Conservation (phyloP, 192 early-diverging fungal genomes). For the Coemansia sp. region DNA sequence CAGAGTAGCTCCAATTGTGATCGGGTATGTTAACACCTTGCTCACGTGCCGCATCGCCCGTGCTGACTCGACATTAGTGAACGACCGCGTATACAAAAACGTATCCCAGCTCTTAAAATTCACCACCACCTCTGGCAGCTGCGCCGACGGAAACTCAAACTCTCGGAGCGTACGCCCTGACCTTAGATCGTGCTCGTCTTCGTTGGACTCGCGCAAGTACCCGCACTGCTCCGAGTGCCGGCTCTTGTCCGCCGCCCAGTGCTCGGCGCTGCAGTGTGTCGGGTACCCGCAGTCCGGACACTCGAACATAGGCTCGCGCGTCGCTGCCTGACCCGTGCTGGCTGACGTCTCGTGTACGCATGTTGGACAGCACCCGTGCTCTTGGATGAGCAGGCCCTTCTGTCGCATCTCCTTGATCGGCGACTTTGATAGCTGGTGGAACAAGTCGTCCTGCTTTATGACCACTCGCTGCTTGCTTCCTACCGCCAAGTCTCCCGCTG, state of each 20-base stretch:
- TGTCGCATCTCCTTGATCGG: constrained; percentile 69
- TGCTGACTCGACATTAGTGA: constrained; percentile 68
- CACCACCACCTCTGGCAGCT: constrained; percentile 72
- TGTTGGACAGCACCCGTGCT: constrained; percentile 68
- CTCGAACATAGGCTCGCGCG: constrained; percentile 61
- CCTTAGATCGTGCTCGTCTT: constrained; percentile 79
- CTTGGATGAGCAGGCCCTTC: constrained; percentile 62
- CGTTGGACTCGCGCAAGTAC: constrained; percentile 67
- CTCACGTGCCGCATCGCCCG: constrained; percentile 78
- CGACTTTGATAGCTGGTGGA: constrained; percentile 70
- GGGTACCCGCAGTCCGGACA: constrained; percentile 81
- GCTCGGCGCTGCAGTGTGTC: constrained; percentile 72
- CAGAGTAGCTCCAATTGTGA: constrained; percentile 72
- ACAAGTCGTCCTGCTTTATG: constrained; percentile 60
- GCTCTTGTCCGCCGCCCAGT: constrained; percentile 63
- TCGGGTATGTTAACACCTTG: constrained; percentile 76
- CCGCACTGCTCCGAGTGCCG: constrained; percentile 63
- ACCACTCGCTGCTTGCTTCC: constrained; percentile 24
- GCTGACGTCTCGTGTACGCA: constrained; percentile 60
- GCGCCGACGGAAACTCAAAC: constrained; percentile 75
- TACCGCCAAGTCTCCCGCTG: constrained; percentile 7
- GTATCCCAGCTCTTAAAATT: constrained; percentile 80
- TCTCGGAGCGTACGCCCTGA: constrained; percentile 73
- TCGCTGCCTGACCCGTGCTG: constrained; percentile 34
- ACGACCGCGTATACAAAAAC: constrained; percentile 77